phyloP scores from a whole-genome alignment of 208 protist species.

The Leptomonas pyrrhocoris region DNA sequence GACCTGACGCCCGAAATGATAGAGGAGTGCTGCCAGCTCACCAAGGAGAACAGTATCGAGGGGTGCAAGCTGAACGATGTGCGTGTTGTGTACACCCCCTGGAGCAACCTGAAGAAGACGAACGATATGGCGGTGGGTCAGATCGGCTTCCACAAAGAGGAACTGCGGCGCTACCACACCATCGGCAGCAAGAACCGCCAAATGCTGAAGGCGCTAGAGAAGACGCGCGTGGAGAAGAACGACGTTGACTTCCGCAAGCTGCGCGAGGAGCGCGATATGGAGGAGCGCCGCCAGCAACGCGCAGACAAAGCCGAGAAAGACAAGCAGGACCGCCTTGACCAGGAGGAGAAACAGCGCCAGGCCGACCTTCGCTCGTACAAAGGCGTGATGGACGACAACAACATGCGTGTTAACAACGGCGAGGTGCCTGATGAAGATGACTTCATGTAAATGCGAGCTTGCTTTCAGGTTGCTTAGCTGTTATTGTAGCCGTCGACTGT shows the following conservation, averaged over 20 bases:
- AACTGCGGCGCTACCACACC: constrained; percentile 74
- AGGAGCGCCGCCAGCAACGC: constrained; percentile 58
- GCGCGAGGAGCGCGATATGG: constrained; percentile 78
- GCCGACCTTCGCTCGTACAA: constrained; percentile 84
- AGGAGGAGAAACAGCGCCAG: constrained; percentile 75
- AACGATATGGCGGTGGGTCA: constrained; percentile 96
- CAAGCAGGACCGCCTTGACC: constrained; percentile 67
- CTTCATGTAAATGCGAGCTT: constrained; percentile 85
- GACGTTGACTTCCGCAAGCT: constrained; percentile 82
- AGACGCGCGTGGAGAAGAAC: constrained; percentile 93
- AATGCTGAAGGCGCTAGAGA: constrained; percentile 93
- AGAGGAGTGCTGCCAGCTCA: constrained; percentile 96
- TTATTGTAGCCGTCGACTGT: too few relatives aligned
- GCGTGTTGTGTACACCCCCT: constrained; percentile 96
- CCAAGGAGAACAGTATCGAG: constrained; percentile 97
- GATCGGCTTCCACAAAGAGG: constrained; percentile 94
- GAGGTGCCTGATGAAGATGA: constrained; percentile 93
- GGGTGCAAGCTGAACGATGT: constrained; percentile 94
- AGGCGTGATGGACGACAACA: constrained; percentile 74
- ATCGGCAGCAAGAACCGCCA: constrained; percentile 85
- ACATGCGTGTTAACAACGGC: constrained; percentile 86
- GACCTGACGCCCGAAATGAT: constrained; percentile 93
- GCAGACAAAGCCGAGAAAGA: constrained; percentile 46
- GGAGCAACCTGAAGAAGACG: constrained; percentile 97
- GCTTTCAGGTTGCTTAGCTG: too few relatives aligned